Base-by-base conservation (phyloP, 768 basidiomycete species). In the Phylloporus sp. region DNA sequence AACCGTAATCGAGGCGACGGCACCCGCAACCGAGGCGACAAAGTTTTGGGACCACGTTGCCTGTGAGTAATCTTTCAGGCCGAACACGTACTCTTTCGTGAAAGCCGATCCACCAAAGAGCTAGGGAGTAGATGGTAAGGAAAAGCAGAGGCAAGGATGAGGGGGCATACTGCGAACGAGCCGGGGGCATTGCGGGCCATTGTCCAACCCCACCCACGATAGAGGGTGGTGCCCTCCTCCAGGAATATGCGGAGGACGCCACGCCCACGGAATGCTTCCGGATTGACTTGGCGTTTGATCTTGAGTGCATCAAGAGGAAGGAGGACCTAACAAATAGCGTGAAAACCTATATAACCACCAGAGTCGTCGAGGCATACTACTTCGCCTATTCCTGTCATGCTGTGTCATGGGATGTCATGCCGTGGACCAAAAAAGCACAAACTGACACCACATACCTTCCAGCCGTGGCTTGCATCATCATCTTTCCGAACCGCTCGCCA, bases 21-120 rank as follows among this genome's bases (percentile, higher is more conserved):
- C 95, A 64, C 95, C 95, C 5, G 84, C 86, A 48, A 98, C 78
- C 11, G 92, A 95, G 1, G 95, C 92, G 56, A 98, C 79, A 61
- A 98, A 98, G 74, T 99, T 99, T 70, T 99, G 93, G 9, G 72
- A 74, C 92, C 93, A 97, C 0, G 95, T 97, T n/a, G 95, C 95
- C 56, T 84, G 79, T 42, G 84, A 86, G 72, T 91, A 99, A 66
- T 98, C 95, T 21, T 78, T 65, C 5, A 98, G 80, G 38, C 88
- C 84, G 56, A 97, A 88, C 38, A 87, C 68, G 66, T 94, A 94
- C 58, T 97, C 94, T 67, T 98, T 98, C 26, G 94, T 90, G 38
- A 81, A 77, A 0, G 95, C 95, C 1, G 94, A 96, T 35, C 90
- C 95, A 63, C 95, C 95, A 63, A 99, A 99, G 38, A 98, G 89